phyloP scores from a whole-genome alignment of 306 rosid genomes.

The Ormosia semicastrata region DNA sequence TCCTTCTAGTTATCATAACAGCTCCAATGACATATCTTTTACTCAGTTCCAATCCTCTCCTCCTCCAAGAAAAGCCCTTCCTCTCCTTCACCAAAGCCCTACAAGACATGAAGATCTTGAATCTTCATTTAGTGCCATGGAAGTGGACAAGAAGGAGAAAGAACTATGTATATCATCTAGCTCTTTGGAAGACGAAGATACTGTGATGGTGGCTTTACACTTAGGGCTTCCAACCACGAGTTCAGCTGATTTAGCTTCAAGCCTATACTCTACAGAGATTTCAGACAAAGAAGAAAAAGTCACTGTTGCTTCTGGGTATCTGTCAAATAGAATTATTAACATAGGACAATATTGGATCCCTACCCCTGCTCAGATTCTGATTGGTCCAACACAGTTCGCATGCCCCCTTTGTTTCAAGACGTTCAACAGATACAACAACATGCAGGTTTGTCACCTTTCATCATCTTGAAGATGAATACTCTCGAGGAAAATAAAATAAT shows the following conservation, averaged over 20 bases:
- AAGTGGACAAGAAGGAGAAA: constrained; percentile 31
- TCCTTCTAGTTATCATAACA: constrained; percentile 30
- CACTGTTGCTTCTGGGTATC: constrained; percentile 27
- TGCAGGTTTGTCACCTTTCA: constrained; percentile 63
- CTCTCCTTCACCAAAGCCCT: constrained; percentile 69
- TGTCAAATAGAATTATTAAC: constrained; percentile 44
- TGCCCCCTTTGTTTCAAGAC: constrained; percentile 98
- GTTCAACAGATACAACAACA: constrained; percentile 94
- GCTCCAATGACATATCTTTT: constrained; percentile 19
- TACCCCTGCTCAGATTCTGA: constrained; percentile 84
- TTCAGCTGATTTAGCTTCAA: constrained; percentile 56
- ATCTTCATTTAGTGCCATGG: constrained; percentile 36
- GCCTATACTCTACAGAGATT: constrained; percentile 47
- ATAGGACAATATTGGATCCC: constrained; percentile 97
- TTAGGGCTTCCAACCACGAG: constrained; percentile 71
- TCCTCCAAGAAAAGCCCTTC: constrained; percentile 67
- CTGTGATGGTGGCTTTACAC: constrained; percentile 78
- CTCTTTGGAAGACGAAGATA: constrained; percentile 31
- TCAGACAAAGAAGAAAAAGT: constrained; percentile 43
- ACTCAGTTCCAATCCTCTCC: constrained; percentile 36
- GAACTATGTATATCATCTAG: constrained; percentile 20
- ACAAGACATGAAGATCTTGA: constrained; percentile 44
- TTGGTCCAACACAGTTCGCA: constrained; percentile 91
- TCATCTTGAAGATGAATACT: background rate
- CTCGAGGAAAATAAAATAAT: background rate